Evolutionary conservation across 805 yeast genomes (phyloP).

Genomic region (Cyberlindnera meyerae): DNA sequence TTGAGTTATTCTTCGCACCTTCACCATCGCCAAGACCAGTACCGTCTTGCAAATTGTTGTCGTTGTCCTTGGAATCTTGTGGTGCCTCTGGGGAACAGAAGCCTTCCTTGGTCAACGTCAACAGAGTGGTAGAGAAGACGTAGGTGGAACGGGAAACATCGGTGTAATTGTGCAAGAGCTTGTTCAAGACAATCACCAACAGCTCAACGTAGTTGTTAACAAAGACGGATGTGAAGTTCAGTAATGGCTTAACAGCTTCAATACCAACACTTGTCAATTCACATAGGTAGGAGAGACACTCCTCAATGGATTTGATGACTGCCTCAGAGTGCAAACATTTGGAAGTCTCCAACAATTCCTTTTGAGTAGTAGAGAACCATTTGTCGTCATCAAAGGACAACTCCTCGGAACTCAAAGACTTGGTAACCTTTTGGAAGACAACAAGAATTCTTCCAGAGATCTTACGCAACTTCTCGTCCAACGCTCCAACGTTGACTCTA

Average conservation of each 20-base stretch:
- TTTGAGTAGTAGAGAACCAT: constrained; percentile 60
- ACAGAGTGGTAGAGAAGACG: constrained; percentile 50
- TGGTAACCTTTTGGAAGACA: constrained; percentile 53
- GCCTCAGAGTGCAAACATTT: constrained; percentile 38
- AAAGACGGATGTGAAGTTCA: constrained; percentile 58
- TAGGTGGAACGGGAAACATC: constrained; percentile 58
- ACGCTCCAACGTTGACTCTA: constrained; percentile 25
- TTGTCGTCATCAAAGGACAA: constrained; percentile 49
- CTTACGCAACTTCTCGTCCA: constrained; percentile 46
- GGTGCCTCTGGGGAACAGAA: constrained; percentile 91
- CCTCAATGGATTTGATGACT: constrained; percentile 32
- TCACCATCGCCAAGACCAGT: constrained; percentile 92
- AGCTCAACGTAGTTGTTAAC: constrained; percentile 54
- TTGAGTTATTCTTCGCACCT: constrained; percentile 76
- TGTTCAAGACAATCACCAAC: constrained; percentile 37
- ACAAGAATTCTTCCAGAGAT: constrained; percentile 58
- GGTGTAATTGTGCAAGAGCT: constrained; percentile 44
- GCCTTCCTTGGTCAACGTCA: constrained; percentile 67
- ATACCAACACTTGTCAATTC: constrained; percentile 38
- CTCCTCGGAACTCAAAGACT: constrained; percentile 10
- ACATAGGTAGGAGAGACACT: constrained; percentile 31
- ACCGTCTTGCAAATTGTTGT: constrained; percentile 75
- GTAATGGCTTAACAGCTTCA: constrained; percentile 39
- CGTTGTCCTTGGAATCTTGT: constrained; percentile 52
- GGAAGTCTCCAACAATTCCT: constrained; percentile 35